These are phyloP conservation scores for Aurantiochytrium sp. DNA, from an alignment of 108 stramenopile species.

Conservation along the genomic window DNA sequence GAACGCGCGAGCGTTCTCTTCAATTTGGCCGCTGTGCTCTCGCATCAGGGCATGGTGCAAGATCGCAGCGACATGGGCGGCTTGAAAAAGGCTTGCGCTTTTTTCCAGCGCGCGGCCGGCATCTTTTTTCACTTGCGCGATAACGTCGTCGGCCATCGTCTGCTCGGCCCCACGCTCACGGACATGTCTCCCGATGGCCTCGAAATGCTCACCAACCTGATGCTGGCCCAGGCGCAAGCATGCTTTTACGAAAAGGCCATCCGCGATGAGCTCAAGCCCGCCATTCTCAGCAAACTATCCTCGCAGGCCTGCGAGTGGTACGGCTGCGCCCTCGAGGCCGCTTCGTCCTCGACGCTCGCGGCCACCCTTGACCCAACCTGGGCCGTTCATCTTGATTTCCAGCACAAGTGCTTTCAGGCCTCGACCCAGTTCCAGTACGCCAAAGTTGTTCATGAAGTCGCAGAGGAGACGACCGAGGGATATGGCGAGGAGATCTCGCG, in stretches of 20 bases:
- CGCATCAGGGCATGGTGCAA: background rate
- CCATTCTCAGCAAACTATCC: constrained; percentile 16
- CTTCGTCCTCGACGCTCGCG: background rate
- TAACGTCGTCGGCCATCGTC: background rate
- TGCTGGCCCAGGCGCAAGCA: constrained; percentile 38
- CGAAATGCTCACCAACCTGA: background rate
- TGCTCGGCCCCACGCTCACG: background rate
- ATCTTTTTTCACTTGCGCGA: constrained; percentile 11
- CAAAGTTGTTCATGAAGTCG: background rate
- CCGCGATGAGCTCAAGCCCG: constrained; percentile 1
- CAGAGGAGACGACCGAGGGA: constrained; percentile 15
- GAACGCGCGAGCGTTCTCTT: constrained; percentile 27
- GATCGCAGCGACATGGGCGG: constrained; percentile 23
- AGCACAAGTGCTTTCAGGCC: constrained; percentile 28
- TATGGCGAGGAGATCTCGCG: constrained; percentile 21
- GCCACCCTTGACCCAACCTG: constrained; percentile 23
- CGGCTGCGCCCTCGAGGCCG: background rate
- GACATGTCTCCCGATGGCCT: constrained; percentile 23
- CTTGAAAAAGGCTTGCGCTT: constrained; percentile 16
- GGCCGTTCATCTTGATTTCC: constrained; percentile 26
- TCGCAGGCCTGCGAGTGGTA: constrained; percentile 18
- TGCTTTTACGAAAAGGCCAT: constrained; percentile 43
- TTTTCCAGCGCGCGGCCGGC: constrained; percentile 33
- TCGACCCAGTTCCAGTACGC: constrained; percentile 25
- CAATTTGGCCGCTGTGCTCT: constrained; percentile 21